Base-by-base conservation (phyloP, 73 alveolate species). In the Halteria grandinella region DNA sequence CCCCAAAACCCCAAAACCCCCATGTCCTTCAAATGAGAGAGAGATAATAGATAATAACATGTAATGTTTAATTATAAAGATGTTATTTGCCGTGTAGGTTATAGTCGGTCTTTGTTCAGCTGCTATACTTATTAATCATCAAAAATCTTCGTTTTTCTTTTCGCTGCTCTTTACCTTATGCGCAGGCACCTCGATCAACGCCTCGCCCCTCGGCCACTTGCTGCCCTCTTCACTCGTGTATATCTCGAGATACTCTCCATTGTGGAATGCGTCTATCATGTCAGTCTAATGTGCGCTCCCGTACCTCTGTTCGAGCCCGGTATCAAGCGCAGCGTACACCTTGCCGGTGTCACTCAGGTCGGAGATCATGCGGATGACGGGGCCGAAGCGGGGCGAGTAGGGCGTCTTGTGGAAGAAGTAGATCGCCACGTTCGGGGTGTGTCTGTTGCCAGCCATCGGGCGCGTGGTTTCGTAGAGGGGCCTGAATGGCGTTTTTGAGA, bases 381-480 rank as follows among this genome's bases (percentile, higher is more conserved):
- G 78, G 17, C 78, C 78, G 62, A 62, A 62, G 23, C 23, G 36
- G 10, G 62, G 49, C 5, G 33, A 62, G 24, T n/a, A 39, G 4
- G 43, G 47, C 7, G 62, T 4, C 25, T 62, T 62, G 20, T 62
- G 60, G 23, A 12, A 34, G 62, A 62, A 62, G 27, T 17, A 62
- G 1, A 62, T 24, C 1, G 78, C 78, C 3, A 62, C 12, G 7
- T 23, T 40, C 31, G 74, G 69, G 7, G 89, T 63, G n/a, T 69
- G 41, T 52, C 83, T 63, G 75, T 71, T 69, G 31, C 90, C 90
- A 3, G 44, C 40, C 21, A 36, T 40, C 0, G 90, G 90, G 0
- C 69, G 39, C 0, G 34, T 14, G 47, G 55, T 62, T 27, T 50
- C 84, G 69, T 50, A 79, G 55, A 79, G 50, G 1, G 36, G 33